Conservation (phyloP, 495 filamentous ascomycete species). For the Pyrenula aspistea region DNA sequence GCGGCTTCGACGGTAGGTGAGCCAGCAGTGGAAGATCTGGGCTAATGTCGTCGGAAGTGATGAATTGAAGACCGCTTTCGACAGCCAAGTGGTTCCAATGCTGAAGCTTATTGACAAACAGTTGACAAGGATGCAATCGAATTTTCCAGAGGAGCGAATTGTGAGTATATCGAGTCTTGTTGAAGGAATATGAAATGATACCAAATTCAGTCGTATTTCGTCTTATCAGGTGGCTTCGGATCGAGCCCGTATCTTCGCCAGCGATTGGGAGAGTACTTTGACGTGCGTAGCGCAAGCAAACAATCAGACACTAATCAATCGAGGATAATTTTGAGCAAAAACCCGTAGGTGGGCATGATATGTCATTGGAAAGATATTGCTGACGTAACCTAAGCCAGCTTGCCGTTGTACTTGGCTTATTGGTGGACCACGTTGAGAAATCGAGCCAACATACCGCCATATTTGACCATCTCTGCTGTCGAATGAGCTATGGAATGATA, state of each 20-base stretch:
- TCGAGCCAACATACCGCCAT: slow-evolving; percentile 26
- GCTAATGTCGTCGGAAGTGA: slow-evolving; percentile 4
- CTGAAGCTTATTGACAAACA: slow-evolving; percentile 25
- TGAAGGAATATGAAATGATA: no score
- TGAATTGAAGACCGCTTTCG: slow-evolving; percentile 22
- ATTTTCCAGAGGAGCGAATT: slow-evolving; percentile 15
- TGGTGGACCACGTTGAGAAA: slow-evolving; percentile 39
- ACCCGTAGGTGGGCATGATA: neutral
- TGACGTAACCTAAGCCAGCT: slow-evolving; percentile 18
- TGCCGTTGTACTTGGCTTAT: slow-evolving; percentile 42
- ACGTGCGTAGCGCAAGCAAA: slow-evolving; percentile 1
- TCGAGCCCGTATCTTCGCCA: slow-evolving; percentile 21
- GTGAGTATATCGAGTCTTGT: no score
- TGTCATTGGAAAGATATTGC: no score
- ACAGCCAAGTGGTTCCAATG: slow-evolving; percentile 23
- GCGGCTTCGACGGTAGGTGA: slow-evolving; percentile 17
- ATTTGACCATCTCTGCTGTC: slow-evolving; percentile 34
- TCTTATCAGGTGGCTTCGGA: slow-evolving; percentile 25
- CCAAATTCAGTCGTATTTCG: slow-evolving; percentile 13
- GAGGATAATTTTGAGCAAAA: slow-evolving; percentile 10
- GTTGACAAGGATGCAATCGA: slow-evolving; percentile 11
- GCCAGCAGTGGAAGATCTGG: neutral
- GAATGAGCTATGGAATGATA: slow-evolving; percentile 44
- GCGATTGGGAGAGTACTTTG: slow-evolving; percentile 11
- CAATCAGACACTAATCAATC: slow-evolving; percentile 17